Percentiles rank a stretch among this genome's conserved stretches.
Evolutionary conservation across 1,284 basidiomycete species (phyloP).

Genomic region (Cryptococcus floricola): DNA sequence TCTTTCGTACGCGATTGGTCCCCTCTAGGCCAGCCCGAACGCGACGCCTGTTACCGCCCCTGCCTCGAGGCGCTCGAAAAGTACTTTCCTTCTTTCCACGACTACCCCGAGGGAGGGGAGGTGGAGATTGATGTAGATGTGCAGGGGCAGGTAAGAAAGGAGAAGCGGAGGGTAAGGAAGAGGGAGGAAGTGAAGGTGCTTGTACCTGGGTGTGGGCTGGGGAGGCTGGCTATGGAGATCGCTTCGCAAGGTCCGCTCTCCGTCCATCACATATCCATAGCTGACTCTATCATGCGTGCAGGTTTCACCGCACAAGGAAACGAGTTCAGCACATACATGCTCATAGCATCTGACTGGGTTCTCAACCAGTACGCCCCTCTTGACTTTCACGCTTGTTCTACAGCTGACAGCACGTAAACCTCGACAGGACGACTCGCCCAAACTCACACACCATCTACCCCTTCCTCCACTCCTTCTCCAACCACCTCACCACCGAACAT

Average conservation of each 20-base stretch:
- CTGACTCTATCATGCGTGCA: conserved; percentile 35
- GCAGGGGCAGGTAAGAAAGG: background rate
- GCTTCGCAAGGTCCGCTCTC: conserved; percentile 64
- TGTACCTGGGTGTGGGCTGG: conserved; percentile 82
- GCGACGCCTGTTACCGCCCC: conserved; percentile 71
- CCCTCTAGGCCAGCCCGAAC: conserved; percentile 68
- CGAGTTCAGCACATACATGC: conserved; percentile 92
- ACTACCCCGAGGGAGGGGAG: conserved; percentile 1
- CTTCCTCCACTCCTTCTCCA: conserved; percentile 85
- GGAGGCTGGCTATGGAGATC: conserved; percentile 78
- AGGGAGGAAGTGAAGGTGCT: conserved; percentile 62
- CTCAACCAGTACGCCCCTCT: conserved; percentile 61
- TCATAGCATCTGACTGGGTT: conserved; percentile 75
- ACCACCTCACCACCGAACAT: conserved; percentile 58
- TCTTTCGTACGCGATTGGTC: conserved; percentile 92
- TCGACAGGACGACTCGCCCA: conserved; percentile 61
- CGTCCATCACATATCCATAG: background rate
- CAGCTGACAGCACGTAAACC: background rate
- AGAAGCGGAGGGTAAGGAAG: conserved; percentile 4
- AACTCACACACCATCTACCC: conserved; percentile 74
- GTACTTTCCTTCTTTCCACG: conserved; percentile 54
- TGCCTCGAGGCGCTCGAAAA: conserved; percentile 68
- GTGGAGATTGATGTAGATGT: background rate
- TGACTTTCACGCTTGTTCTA: background rate
- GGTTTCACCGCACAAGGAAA: conserved; percentile 85